Conservation (phyloP, 768 basidiomycete species). For the Lactifluus piperatus region DNA sequence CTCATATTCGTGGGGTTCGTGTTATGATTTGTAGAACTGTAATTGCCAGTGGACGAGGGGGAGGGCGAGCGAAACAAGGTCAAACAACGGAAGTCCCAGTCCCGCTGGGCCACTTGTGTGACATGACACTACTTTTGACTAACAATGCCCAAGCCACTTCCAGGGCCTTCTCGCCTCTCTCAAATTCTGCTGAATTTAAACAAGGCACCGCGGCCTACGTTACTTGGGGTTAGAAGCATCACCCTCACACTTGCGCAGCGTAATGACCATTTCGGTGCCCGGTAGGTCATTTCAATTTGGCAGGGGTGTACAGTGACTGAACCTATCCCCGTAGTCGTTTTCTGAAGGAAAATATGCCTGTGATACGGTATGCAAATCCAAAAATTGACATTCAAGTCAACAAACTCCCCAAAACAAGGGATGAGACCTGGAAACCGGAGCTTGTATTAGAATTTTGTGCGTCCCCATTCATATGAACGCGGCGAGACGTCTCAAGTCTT, state of each 20-base stretch:
- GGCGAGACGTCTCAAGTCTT: neutral
- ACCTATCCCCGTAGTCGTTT: slow-evolving; percentile 48
- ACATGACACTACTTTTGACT: too few species aligned
- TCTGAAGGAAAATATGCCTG: slow-evolving; percentile 66
- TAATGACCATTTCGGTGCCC: slow-evolving; percentile 70
- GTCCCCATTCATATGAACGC: slow-evolving; percentile 27
- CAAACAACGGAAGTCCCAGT: neutral
- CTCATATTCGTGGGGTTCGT: slow-evolving; percentile 15
- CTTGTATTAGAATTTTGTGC: slow-evolving; percentile 56
- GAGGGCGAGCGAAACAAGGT: neutral
- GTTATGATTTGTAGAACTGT: too few species aligned
- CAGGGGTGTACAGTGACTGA: neutral
- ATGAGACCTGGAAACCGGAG: slow-evolving; percentile 52
- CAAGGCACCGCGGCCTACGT: slow-evolving; percentile 39
- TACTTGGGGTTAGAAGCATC: slow-evolving; percentile 41
- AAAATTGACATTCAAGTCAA: slow-evolving; percentile 50
- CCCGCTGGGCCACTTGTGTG: neutral
- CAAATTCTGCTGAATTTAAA: slow-evolving; percentile 44
- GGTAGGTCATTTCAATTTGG: slow-evolving; percentile 34
- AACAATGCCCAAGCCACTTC: slow-evolving; percentile 18
- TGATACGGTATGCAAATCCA: slow-evolving; percentile 73
- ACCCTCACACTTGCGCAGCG: slow-evolving; percentile 47
- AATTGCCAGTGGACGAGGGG: too few species aligned
- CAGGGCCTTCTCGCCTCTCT: slow-evolving; percentile 49
- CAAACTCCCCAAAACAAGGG: slow-evolving; percentile 41